Percentiles rank a stretch among this genome's conserved stretches.
Evolutionary conservation across 2,329 filamentous ascomycete genomes (phyloP).

Genomic region (Fusarium goolgardi): DNA sequence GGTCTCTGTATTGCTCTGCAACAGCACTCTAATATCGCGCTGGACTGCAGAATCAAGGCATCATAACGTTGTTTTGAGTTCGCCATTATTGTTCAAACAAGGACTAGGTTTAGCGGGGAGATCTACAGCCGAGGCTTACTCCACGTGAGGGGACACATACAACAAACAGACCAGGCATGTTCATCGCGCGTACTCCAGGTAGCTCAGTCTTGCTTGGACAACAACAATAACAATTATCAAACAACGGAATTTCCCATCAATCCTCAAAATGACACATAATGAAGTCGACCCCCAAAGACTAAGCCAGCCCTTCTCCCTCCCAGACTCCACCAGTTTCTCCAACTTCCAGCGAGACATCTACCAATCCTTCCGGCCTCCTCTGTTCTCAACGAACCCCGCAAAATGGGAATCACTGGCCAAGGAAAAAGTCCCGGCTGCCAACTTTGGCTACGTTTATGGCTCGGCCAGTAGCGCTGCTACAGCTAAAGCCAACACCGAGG

Average conservation of each 20-base stretch:
- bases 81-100: not conserved
- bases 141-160: conserved; percentile 6
- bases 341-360: conserved; percentile 44
- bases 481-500: conserved; percentile 68
- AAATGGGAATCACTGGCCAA: conserved; percentile 41
- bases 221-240: not conserved
- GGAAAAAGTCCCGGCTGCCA: conserved; percentile 32
- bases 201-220: rapidly evolving
- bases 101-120: not conserved
- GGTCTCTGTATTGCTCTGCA: too few relatives aligned
- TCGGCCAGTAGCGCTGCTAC: conserved; percentile 71
- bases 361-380: conserved; percentile 37
- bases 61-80: not conserved
- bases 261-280: not conserved
- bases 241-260: rapidly evolving
- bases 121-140: conserved; percentile 17
- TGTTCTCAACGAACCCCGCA: conserved; percentile 38
- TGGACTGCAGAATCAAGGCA: not conserved
- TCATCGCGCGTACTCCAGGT: not conserved
- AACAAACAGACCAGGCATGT: not conserved
- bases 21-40: not conserved
- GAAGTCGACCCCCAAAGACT: conserved; percentile 17
- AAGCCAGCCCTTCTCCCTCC: conserved; percentile 22
- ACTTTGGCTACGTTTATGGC: conserved; percentile 71
- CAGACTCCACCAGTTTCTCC: conserved; percentile 36